Conservation (phyloP, 2,329 filamentous ascomycete genomes). For the Neopestalotiopsis rosae region DNA sequence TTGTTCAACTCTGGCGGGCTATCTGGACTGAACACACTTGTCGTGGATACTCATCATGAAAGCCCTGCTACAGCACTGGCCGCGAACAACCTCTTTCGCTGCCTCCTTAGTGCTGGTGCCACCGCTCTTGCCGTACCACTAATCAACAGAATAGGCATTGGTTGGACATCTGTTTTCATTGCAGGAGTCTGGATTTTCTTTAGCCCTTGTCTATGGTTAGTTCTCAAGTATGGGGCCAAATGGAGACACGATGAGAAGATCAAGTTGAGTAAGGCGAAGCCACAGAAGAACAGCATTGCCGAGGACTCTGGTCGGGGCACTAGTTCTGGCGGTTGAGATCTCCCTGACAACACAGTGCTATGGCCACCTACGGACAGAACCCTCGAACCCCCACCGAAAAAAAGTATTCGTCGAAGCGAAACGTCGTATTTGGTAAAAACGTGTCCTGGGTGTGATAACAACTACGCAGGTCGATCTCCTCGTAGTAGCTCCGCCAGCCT, state of each 20-base stretch:
- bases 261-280: no score
- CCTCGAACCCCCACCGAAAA: neutral
- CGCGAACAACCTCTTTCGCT: conserved; percentile 25
- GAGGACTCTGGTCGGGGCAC: no score
- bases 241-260: no score
- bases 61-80: conserved; percentile 24
- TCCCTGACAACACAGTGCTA: neutral
- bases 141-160: conserved; percentile 22
- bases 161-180: neutral
- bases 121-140: conserved; percentile 30
- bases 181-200: no score
- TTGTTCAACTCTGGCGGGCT: conserved; percentile 20
- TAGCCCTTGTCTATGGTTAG: no score
- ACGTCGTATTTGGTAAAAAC: neutral
- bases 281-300: no score
- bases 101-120: conserved; percentile 31
- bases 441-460: neutral
- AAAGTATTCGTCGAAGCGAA: neutral
- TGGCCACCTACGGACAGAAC: neutral
- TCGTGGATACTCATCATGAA: conserved; percentile 23
- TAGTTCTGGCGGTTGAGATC: no score
- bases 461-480: neutral
- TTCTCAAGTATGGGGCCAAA: no score
- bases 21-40: conserved; percentile 21
- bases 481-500: neutral